Conservation (phyloP, 2,329 filamentous ascomycete species). For the Ophiocordyceps polyrhachis-furcata region DNA sequence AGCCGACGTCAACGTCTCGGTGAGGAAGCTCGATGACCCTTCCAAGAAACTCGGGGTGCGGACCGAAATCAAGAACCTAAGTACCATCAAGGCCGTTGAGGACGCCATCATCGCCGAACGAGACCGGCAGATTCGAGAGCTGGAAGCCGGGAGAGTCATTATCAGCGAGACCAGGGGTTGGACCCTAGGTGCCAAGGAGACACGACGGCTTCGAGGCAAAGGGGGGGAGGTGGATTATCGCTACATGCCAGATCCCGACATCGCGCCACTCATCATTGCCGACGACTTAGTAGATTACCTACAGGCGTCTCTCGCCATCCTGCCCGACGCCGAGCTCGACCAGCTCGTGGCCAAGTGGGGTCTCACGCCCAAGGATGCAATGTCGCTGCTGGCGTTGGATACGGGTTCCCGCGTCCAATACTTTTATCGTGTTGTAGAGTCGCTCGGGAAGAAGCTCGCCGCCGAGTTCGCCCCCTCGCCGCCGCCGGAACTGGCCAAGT, state of each 20-base stretch:
- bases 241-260: slow-evolving; percentile 94
- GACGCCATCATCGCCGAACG: slow-evolving; percentile 86
- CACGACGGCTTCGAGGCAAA: slow-evolving; percentile 67
- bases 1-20: slow-evolving; percentile 90
- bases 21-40: slow-evolving; percentile 37
- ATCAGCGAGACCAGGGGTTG: slow-evolving; percentile 84
- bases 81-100: slow-evolving; percentile 86
- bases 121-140: slow-evolving; percentile 65
- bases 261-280: slow-evolving; percentile 61
- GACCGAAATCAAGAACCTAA: slow-evolving; percentile 95
- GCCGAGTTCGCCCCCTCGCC: slow-evolving; percentile 5
- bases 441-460: slow-evolving; percentile 17
- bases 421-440: slow-evolving; percentile 48
- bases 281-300: slow-evolving; percentile 49
- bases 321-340: slow-evolving; percentile 53
- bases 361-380: slow-evolving; percentile 64
- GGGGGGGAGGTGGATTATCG: slow-evolving; percentile 95
- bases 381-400: slow-evolving; percentile 60
- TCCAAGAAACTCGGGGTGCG: slow-evolving; percentile 48
- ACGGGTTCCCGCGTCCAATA: slow-evolving; percentile 66
- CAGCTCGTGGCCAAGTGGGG: slow-evolving; percentile 44
- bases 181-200: slow-evolving; percentile 70
- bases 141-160: slow-evolving; percentile 57
- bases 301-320: slow-evolving; percentile 40
- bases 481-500: slow-evolving; percentile 13